Conservation (phyloP, 2,329 filamentous ascomycete species). For the Coniochaeta sp. region DNA sequence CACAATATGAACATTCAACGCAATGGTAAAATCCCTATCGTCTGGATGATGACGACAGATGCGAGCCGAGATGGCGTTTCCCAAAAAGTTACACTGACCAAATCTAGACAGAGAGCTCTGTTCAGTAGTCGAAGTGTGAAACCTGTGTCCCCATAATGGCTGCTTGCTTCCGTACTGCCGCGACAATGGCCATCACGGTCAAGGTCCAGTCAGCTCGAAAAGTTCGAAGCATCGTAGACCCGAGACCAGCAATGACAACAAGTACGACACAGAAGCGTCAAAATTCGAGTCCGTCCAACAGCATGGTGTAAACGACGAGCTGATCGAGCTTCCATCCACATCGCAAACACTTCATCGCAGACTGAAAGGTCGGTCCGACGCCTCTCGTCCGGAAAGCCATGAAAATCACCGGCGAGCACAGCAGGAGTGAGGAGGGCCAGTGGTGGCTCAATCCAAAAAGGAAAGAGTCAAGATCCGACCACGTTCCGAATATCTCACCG, state of each 20-base stretch:
- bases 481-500: neutral
- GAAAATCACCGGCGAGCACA: neutral
- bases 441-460: neutral
- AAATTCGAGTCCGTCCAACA: conserved; percentile 5
- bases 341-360: conserved; percentile 14
- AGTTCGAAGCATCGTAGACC: neutral
- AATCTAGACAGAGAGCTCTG: neutral
- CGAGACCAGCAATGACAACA: neutral
- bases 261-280: neutral
- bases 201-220: neutral
- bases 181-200: neutral
- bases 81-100: neutral
- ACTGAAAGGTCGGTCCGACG: neutral
- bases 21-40: neutral
- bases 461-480: neutral
- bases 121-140: neutral
- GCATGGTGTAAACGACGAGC: conserved; percentile 12
- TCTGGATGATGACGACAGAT: conserved; percentile 2
- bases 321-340: neutral
- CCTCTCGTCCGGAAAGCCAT: neutral
- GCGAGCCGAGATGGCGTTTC: neutral
- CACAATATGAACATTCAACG: neutral
- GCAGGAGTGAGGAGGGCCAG: neutral
- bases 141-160: neutral
- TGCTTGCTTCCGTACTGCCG: neutral